phyloP scores from a whole-genome alignment of 1,139 yeast genomes.

The Kazachstania sp. region DNA sequence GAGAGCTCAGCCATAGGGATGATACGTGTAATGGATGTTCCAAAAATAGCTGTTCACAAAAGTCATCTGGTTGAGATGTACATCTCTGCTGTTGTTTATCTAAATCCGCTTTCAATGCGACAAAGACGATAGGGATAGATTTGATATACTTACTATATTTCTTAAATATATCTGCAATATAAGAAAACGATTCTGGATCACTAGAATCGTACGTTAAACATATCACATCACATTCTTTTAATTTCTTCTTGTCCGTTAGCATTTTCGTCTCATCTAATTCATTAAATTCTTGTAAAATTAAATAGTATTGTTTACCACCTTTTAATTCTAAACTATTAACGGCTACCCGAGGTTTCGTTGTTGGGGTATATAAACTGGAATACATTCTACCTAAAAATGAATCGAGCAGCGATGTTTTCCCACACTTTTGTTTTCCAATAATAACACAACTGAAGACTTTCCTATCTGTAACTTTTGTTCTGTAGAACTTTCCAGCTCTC shows the following conservation, averaged over 20 bases:
- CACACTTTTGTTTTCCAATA: constrained; percentile 77
- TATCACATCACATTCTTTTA: constrained; percentile 83
- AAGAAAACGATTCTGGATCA: constrained; percentile 89
- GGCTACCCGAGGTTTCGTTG: constrained; percentile 69
- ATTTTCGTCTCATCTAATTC: constrained; percentile 71
- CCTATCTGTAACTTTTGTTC: constrained; percentile 68
- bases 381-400: constrained; percentile 71
- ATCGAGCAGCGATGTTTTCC: constrained; percentile 74
- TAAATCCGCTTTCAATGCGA: constrained; percentile 87
- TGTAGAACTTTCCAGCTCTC: constrained; percentile 54
- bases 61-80: constrained; percentile 79
- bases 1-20: constrained; percentile 84
- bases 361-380: constrained; percentile 69
- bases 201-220: constrained; percentile 89
- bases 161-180: constrained; percentile 58
- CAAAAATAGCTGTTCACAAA: constrained; percentile 43
- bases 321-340: constrained; percentile 90
- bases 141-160: constrained; percentile 48
- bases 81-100: constrained; percentile 92
- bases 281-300: constrained; percentile 83
- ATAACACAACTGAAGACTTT: constrained; percentile 87
- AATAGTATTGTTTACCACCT: constrained; percentile 92
- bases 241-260: constrained; percentile 56
- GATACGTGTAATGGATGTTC: constrained; percentile 85
- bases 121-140: constrained; percentile 75